Conservation (phyloP, 2,329 filamentous ascomycete genomes). For the Apiospora aurea region DNA sequence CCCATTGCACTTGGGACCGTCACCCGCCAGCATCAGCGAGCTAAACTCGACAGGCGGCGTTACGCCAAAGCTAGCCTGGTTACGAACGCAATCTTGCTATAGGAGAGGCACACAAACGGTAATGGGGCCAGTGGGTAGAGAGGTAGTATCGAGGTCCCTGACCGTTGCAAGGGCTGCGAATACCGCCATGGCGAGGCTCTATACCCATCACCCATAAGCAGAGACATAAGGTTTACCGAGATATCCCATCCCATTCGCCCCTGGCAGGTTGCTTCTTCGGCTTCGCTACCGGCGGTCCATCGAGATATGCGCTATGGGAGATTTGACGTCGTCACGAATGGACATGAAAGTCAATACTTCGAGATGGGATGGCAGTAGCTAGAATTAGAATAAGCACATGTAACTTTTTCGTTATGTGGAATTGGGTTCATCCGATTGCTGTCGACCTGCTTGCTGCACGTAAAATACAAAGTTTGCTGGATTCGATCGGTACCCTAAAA, state of each 20-base stretch:
- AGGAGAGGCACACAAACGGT: not conserved
- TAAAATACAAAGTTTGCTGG: not conserved
- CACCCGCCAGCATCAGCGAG: not conserved
- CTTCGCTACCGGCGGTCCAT: not conserved
- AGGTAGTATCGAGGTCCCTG: conserved; percentile 10
- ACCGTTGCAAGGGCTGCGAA: not conserved
- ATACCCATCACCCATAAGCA: not conserved
- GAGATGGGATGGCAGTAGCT: not conserved
- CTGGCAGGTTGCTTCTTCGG: not conserved
- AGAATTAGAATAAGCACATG: not conserved
- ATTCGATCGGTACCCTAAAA: not conserved
- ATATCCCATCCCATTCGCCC: not conserved
- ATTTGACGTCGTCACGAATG: not conserved
- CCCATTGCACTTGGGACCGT: not conserved
- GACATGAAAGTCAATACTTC: no score
- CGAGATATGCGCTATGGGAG: not conserved
- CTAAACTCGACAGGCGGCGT: not conserved
- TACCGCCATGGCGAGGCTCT: not conserved
- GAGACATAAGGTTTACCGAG: not conserved
- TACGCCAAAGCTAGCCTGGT: conserved; percentile 1
- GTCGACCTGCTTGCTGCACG: not conserved
- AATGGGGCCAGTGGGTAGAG: not conserved
- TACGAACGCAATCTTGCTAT: not conserved
- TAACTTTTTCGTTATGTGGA: not conserved
- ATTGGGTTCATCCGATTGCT: conserved; percentile 16